Percentiles rank a stretch among this genome's conserved stretches.
Evolutionary conservation across 2,329 filamentous ascomycete genomes (phyloP).

Genomic region (Lachnellula hyalina): DNA sequence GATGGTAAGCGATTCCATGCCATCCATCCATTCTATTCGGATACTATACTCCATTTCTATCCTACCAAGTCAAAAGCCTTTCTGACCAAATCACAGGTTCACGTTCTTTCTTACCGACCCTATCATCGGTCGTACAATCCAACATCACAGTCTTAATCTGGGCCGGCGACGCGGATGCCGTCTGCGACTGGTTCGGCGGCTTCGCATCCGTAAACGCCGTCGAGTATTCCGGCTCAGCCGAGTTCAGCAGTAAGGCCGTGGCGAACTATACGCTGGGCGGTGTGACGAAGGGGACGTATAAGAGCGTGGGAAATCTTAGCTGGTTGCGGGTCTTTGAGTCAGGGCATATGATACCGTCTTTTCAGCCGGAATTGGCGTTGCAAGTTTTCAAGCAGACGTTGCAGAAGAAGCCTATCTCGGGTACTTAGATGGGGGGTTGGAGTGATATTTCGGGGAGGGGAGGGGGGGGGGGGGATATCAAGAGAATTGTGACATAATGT

Average conservation of each 20-base stretch:
- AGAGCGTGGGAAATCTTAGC: conserved; percentile 42
- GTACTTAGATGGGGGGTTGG: conserved; percentile 23
- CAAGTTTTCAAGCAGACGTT: conserved; percentile 42
- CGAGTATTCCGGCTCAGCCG: conserved; percentile 34
- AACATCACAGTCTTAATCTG: conserved; percentile 45
- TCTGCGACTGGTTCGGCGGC: conserved; percentile 50
- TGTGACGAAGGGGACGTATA: conserved; percentile 41
- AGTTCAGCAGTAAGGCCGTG: conserved; percentile 36
- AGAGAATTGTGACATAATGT: no score
- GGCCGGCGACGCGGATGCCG: conserved; percentile 51
- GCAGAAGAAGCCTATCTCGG: conserved; percentile 29
- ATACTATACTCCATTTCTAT: background rate
- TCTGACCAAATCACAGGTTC: conserved; percentile 16
- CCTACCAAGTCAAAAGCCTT: background rate
- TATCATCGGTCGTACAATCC: conserved; percentile 40
- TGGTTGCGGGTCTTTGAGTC: conserved; percentile 44
- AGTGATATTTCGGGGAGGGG: no score
- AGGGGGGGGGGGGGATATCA: no score
- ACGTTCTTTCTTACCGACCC: conserved; percentile 37
- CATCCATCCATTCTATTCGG: no score
- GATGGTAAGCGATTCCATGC: conserved; percentile 25
- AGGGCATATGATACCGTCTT: conserved; percentile 33
- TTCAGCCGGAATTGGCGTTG: conserved; percentile 35
- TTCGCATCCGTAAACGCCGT: conserved; percentile 41
- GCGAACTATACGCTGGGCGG: conserved; percentile 43